A percentile compares a stretch with the other conserved stretches of the same genome.
These are phyloP conservation scores for Suillus paluster DNA, from an alignment of 768 basidiomycete species.

Conservation along the genomic window DNA sequence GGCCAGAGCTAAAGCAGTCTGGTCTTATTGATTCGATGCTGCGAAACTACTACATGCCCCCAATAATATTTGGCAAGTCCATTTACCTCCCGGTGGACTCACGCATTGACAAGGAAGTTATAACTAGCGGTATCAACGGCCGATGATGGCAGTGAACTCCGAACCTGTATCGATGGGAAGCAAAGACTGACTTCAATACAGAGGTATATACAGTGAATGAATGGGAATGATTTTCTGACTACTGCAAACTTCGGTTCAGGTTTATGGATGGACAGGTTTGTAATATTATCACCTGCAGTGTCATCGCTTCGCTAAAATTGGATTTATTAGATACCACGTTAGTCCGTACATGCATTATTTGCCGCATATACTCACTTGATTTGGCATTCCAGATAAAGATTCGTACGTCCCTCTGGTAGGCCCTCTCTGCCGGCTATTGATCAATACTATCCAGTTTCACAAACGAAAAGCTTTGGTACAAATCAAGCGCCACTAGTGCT, in stretches of 20 bases:
- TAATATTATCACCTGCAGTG: constrained; percentile 15
- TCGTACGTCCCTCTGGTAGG: constrained; percentile 33
- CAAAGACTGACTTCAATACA: constrained; percentile 70
- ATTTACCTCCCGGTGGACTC: neutral
- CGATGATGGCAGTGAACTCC: constrained; percentile 47
- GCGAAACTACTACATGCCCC: constrained; percentile 68
- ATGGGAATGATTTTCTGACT: neutral
- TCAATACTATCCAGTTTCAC: constrained; percentile 28
- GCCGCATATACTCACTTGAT: constrained; percentile 12
- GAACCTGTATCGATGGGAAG: constrained; percentile 74
- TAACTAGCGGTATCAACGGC: constrained; percentile 42
- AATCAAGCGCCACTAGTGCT: constrained; percentile 22
- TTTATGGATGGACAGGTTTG: constrained; percentile 61
- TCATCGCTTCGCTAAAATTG: constrained; percentile 1
- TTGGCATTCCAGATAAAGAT: constrained; percentile 40
- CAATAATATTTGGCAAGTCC: constrained; percentile 63
- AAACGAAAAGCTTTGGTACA: constrained; percentile 44
- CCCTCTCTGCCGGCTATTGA: neutral
- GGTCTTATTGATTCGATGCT: constrained; percentile 68
- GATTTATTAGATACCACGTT: constrained; percentile 46
- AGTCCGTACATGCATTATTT: constrained; percentile 20
- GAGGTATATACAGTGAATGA: constrained; percentile 40
- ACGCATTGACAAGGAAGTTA: neutral
- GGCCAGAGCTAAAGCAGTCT: constrained; percentile 63
- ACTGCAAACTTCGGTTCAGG: constrained; percentile 31